A percentile compares a stretch with the other conserved stretches of the same genome.
These are phyloP conservation scores for Talaromyces sp. DNA, from an alignment of 2,329 filamentous ascomycete species.

Conservation along the genomic window DNA sequence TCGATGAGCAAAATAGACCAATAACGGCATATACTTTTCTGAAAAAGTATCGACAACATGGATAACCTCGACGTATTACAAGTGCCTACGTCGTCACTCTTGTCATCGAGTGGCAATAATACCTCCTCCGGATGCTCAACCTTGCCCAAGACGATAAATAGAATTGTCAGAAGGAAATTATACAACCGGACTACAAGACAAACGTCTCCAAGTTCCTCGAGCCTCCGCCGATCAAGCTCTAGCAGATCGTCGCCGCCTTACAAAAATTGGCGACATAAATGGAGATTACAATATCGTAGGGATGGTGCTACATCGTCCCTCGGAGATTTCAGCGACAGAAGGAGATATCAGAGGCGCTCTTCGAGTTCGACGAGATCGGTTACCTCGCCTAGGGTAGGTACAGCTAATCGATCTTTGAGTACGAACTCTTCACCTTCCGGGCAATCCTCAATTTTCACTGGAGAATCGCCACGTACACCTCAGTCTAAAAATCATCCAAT, in stretches of 20 bases:
- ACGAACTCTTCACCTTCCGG: background rate
- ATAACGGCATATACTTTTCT: background rate
- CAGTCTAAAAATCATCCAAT: background rate
- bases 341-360: background rate
- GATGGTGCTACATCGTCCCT: background rate
- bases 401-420: background rate
- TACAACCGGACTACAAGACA: background rate
- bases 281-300: background rate
- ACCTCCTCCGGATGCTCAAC: background rate
- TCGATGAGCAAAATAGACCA: background rate
- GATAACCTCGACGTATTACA: background rate
- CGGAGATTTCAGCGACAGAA: background rate
- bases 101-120: background rate
- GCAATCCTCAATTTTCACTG: background rate
- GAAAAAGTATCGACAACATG: background rate
- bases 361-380: background rate
- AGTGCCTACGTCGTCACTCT: background rate
- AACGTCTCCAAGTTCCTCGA: background rate
- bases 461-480: background rate
- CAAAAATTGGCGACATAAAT: background rate
- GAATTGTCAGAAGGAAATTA: background rate
- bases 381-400: background rate
- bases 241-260: background rate
- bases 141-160: background rate
- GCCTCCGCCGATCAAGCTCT: background rate